phyloP scores from a whole-genome alignment of 768 basidiomycete species.

The Mycena crocata region DNA sequence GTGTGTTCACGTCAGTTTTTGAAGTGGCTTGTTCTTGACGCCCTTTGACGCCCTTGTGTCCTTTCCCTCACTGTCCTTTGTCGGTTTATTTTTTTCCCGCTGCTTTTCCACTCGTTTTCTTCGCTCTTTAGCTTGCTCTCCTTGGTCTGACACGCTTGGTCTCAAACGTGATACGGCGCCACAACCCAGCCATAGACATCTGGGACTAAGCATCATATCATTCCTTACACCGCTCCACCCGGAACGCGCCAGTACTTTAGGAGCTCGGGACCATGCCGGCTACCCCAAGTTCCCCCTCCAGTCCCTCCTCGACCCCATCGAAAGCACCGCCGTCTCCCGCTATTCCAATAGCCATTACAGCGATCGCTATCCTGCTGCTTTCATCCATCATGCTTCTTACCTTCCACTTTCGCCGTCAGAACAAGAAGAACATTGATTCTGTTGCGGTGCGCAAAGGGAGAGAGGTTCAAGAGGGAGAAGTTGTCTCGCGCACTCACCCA shows the following conservation, averaged over 20 bases:
- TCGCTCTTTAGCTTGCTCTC: not conserved
- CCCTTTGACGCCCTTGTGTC: constrained; percentile 17
- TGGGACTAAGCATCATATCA: constrained; percentile 15
- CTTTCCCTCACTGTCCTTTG: constrained; percentile 12
- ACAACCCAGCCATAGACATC: constrained; percentile 6
- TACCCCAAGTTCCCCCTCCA: constrained; percentile 4
- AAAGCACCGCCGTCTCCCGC: constrained; percentile 23
- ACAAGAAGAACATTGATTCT: constrained; percentile 20
- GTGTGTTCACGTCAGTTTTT: constrained; percentile 17
- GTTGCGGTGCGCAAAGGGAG: constrained; percentile 13
- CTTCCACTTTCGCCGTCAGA: constrained; percentile 47
- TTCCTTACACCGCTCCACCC: constrained; percentile 20
- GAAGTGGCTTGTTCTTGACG: constrained; percentile 15
- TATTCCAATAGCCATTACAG: constrained; percentile 45
- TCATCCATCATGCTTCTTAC: constrained; percentile 46
- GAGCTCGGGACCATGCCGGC: constrained; percentile 15
- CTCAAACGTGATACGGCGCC: not conserved
- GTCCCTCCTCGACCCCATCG: constrained; percentile 5
- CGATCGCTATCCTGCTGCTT: constrained; percentile 46
- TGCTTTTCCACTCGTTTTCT: not conserved
- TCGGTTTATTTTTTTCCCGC: not conserved
- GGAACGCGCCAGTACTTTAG: constrained; percentile 26
- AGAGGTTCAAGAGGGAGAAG: constrained; percentile 39
- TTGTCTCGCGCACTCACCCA: constrained; percentile 43
- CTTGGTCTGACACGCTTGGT: constrained; percentile 19